phyloP scores from a whole-genome alignment of 179 eudicot genomes.

The Heliamphora pulchella region DNA sequence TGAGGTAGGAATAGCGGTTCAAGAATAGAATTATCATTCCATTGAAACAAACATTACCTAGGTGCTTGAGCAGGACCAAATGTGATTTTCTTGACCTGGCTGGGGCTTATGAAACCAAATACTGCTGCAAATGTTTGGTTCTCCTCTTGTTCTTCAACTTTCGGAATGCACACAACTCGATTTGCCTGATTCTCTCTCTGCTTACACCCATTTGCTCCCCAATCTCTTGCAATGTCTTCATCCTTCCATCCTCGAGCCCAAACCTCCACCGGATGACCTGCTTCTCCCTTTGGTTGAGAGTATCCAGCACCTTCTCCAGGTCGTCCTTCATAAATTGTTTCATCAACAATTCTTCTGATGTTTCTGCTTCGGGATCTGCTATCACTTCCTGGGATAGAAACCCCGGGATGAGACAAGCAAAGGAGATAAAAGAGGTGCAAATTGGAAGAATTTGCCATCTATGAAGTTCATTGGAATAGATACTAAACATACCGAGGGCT shows the following conservation, averaged over 20 bases:
- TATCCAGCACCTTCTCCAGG: slow-evolving; percentile 63
- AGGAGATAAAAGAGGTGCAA: not conserved
- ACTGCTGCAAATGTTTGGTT: slow-evolving; percentile 59
- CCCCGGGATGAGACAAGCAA: not conserved
- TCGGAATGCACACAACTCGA: slow-evolving; percentile 67
- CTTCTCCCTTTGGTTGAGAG: slow-evolving; percentile 57
- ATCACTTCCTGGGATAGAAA: slow-evolving; percentile 50
- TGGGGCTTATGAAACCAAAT: slow-evolving; percentile 25
- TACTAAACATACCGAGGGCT: slow-evolving; percentile 57
- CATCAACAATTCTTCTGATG: slow-evolving; percentile 53
- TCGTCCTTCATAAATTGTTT: slow-evolving; percentile 75
- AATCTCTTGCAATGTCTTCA: slow-evolving; percentile 86
- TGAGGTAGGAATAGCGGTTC: too few species aligned
- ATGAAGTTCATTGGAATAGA: not conserved
- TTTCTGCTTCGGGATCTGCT: slow-evolving; percentile 67
- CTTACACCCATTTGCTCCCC: slow-evolving; percentile 89
- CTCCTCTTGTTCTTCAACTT: slow-evolving; percentile 76
- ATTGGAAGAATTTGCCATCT: too few species aligned
- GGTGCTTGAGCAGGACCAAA: not conserved
- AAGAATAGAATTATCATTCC: too few species aligned
- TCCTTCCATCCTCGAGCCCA: slow-evolving; percentile 81
- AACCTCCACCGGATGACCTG: slow-evolving; percentile 75
- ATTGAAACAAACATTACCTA: not conserved
- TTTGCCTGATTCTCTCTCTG: slow-evolving; percentile 86
- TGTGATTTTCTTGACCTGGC: not conserved